Evolutionary conservation across 352 stramenopile genomes (phyloP).

Genomic region (Salisapilia sapeloensis): DNA sequence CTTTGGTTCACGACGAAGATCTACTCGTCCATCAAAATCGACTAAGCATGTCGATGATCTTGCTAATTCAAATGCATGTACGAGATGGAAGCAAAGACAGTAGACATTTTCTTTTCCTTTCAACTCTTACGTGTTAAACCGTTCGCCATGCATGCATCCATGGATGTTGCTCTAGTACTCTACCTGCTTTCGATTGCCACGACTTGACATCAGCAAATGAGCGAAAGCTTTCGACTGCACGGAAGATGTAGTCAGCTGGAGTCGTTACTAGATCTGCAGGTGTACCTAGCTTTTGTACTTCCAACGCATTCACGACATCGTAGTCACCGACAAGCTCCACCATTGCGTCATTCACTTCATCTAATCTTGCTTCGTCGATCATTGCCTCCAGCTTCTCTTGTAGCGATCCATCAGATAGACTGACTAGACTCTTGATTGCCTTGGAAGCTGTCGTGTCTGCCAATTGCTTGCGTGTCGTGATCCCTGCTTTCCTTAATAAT

Average conservation of each 20-base stretch:
- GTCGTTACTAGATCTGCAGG: conserved; percentile 56
- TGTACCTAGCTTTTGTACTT: conserved; percentile 67
- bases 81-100: not conserved
- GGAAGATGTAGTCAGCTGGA: conserved; percentile 44
- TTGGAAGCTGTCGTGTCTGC: conserved; percentile 19
- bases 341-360: conserved; percentile 74
- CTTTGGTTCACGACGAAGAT: conserved; percentile 99
- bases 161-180: conserved; percentile 14
- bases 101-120: conserved; percentile 1
- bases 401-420: conserved; percentile 13
- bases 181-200: conserved; percentile 31
- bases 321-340: conserved; percentile 33
- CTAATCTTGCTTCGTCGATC: conserved; percentile 52
- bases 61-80: not conserved
- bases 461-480: conserved; percentile 40
- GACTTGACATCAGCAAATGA: conserved; percentile 11
- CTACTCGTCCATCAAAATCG: conserved; percentile 91
- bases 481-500: conserved; percentile 17
- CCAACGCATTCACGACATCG: conserved; percentile 26
- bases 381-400: conserved; percentile 26
- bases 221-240: conserved; percentile 8
- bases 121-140: conserved; percentile 12
- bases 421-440: conserved; percentile 14
- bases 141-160: conserved; percentile 77
- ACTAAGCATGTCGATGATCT: conserved; percentile 25